Conservation (phyloP, 164 flowering plant genomes). For the Macadamia tetraphylla region DNA sequence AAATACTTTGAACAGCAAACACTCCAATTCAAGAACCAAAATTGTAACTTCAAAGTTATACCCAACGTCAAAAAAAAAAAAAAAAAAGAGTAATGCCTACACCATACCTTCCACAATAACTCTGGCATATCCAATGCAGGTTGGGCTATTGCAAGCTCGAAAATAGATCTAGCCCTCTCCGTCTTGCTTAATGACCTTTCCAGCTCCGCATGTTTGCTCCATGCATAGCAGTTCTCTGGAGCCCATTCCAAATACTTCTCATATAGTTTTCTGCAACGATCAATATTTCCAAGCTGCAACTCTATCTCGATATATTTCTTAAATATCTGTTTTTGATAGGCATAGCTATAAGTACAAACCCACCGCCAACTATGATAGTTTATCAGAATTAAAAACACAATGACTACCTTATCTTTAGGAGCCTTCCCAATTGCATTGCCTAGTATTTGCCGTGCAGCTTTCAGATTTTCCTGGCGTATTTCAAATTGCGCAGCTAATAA, state of each 20-base stretch:
- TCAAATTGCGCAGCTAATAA: constrained; percentile 92
- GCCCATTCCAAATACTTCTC: constrained; percentile 92
- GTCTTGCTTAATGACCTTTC: constrained; percentile 74
- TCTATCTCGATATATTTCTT: constrained; percentile 96
- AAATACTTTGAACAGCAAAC: not conserved
- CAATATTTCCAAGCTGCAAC: constrained; percentile 76
- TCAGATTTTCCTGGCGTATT: constrained; percentile 75
- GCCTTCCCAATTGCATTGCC: constrained; percentile 94
- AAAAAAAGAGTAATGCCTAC: not conserved
- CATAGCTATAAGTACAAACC: constrained; percentile 6
- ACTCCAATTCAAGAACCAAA: not conserved
- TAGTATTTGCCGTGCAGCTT: constrained; percentile 60
- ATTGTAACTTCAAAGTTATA: not conserved
- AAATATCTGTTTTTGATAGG: constrained; percentile 51
- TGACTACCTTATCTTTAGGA: constrained; percentile 86
- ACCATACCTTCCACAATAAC: constrained; percentile 80
- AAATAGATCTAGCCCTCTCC: constrained; percentile 79
- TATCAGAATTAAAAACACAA: not conserved
- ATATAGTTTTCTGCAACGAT: constrained; percentile 78
- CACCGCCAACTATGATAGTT: constrained; percentile 1
- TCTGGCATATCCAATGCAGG: constrained; percentile 97
- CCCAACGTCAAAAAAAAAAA: too few species aligned
- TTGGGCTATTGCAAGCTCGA: constrained; percentile 90
- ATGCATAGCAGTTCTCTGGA: constrained; percentile 94
- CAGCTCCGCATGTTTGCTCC: constrained; percentile 91